Percentiles rank a stretch among this genome's conserved stretches.
Conservation (phyloP, 805 yeast species). For the Zygoascus tannicola region DNA sequence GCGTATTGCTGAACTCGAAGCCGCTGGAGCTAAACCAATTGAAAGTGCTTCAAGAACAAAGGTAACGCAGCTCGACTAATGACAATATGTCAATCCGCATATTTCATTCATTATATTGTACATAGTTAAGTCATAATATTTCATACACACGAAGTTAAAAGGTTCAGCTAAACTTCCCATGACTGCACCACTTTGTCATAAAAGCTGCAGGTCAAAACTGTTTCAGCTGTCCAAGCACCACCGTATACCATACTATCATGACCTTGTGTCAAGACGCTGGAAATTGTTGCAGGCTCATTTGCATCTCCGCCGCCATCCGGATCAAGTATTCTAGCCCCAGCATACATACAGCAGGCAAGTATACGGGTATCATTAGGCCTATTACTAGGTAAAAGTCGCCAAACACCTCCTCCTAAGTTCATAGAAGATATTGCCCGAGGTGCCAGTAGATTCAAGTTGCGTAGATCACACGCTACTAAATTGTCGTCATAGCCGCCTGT, state of each 20-base stretch:
- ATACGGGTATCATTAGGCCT: slow-evolving; percentile 36
- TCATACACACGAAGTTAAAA: too few relatives aligned
- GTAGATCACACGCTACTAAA: slow-evolving; percentile 57
- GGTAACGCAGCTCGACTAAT: not conserved
- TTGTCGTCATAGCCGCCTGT: slow-evolving; percentile 92
- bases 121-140: not conserved
- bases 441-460: slow-evolving; percentile 43
- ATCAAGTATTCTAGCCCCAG: slow-evolving; percentile 69
- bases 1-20: slow-evolving; percentile 61
- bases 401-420: slow-evolving; percentile 86
- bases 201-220: slow-evolving; percentile 77
- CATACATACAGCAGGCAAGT: slow-evolving; percentile 88
- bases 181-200: slow-evolving; percentile 75
- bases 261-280: slow-evolving; percentile 30
- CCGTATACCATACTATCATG: slow-evolving; percentile 95
- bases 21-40: slow-evolving; percentile 43
- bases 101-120: not conserved
- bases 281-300: slow-evolving; percentile 21
- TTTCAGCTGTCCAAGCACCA: slow-evolving; percentile 65
- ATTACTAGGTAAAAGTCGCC: slow-evolving; percentile 73
- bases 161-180: slow-evolving; percentile 50
- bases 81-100: too few relatives aligned
- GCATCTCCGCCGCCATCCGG: slow-evolving; percentile 32
- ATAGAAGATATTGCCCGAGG: slow-evolving; percentile 31
- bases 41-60: slow-evolving; percentile 1